A percentile compares a stretch with the other conserved stretches of the same genome.
Evolutionary conservation across 306 rosid genomes (phyloP).

Genomic region (Trifolium subterraneum): DNA sequence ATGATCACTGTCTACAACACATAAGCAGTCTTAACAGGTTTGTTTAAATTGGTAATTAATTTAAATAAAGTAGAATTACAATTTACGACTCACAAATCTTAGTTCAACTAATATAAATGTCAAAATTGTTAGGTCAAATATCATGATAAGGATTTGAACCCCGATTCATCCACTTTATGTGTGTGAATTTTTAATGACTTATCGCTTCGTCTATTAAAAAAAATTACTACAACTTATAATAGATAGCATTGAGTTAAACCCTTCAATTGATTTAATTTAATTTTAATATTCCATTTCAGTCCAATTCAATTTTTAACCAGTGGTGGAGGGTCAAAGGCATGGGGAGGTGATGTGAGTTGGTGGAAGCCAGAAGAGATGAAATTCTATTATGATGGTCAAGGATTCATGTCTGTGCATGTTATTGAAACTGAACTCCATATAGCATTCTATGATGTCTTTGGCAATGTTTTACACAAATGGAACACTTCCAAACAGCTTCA

Average conservation of each 20-base stretch:
- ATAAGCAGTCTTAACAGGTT: constrained; percentile 50
- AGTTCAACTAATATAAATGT: too few species aligned
- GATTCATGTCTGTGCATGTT: constrained; percentile 67
- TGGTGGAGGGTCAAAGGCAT: constrained; percentile 84
- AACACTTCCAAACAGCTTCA: constrained; percentile 44
- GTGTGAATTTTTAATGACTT: too few species aligned
- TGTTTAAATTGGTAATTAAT: background rate
- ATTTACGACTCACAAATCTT: too few species aligned
- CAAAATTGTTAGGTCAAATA: too few species aligned
- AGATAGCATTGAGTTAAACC: background rate
- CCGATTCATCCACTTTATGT: too few species aligned
- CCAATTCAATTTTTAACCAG: constrained; percentile 68
- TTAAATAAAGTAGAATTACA: too few species aligned
- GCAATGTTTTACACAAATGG: constrained; percentile 67
- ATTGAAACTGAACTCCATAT: constrained; percentile 46
- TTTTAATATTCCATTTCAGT: constrained; percentile 49
- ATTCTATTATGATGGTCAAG: constrained; percentile 77
- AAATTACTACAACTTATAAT: background rate
- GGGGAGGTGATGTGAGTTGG: constrained; percentile 56
- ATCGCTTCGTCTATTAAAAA: too few species aligned
- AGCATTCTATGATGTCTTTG: constrained; percentile 65
- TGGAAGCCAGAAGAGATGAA: constrained; percentile 53
- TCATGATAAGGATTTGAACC: too few species aligned
- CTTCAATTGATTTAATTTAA: background rate
- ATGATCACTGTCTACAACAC: constrained; percentile 79